Conservation (phyloP, 2,329 filamentous ascomycete genomes). For the Hypoxylon sp. region DNA sequence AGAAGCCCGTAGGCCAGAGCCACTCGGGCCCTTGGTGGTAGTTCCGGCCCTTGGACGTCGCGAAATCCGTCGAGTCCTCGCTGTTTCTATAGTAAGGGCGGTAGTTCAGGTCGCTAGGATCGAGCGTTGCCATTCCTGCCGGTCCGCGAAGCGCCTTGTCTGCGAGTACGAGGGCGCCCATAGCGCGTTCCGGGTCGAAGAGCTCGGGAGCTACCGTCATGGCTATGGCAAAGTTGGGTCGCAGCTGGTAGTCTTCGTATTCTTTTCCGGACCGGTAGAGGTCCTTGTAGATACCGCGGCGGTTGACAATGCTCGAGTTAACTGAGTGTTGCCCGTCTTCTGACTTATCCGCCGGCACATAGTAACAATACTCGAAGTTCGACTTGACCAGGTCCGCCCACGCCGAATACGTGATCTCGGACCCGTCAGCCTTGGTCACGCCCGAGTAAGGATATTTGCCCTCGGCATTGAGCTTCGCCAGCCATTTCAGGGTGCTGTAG, state of each 20-base stretch:
- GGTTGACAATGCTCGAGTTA: constrained; percentile 80
- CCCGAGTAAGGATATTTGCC: constrained; percentile 77
- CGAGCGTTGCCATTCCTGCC: constrained; percentile 93
- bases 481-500: constrained; percentile 89
- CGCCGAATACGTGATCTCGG: constrained; percentile 71
- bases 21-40: constrained; percentile 99
- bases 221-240: constrained; percentile 91
- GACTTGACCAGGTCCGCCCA: constrained; percentile 83
- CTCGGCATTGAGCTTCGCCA: constrained; percentile 69
- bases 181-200: constrained; percentile 80
- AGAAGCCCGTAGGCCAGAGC: constrained; percentile 97
- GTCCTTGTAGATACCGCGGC: constrained; percentile 97
- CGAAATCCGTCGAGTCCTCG: constrained; percentile 90
- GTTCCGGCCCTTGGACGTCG: constrained; percentile 92
- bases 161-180: constrained; percentile 79
- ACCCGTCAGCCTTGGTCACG: constrained; percentile 71
- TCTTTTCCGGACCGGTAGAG: constrained; percentile 92
- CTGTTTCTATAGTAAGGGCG: constrained; percentile 93
- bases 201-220: constrained; percentile 93
- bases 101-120: constrained; percentile 92
- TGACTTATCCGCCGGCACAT: constrained; percentile 72
- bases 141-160: constrained; percentile 85
- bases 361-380: constrained; percentile 94
- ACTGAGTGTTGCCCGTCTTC: constrained; percentile 83
- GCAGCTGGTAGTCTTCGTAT: constrained; percentile 97